Conservation (phyloP, 1,284 basidiomycete genomes). For the Cryptococcus sp. region DNA sequence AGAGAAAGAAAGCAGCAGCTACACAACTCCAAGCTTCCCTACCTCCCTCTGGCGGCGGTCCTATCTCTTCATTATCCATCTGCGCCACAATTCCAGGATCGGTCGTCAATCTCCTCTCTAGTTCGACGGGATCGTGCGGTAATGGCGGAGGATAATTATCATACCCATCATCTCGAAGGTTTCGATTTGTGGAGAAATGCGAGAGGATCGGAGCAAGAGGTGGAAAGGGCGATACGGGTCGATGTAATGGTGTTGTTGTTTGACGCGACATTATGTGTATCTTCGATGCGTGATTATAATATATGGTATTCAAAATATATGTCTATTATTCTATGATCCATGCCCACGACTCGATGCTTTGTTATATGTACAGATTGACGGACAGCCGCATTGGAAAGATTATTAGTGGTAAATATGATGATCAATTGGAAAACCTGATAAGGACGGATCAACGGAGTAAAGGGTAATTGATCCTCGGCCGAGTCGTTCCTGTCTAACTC, state of each 20-base stretch:
- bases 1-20: conserved; percentile 28
- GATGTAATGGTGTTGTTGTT: not conserved
- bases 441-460: not conserved
- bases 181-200: conserved; percentile 3
- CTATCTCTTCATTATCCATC: conserved; percentile 26
- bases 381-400: not conserved
- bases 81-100: conserved; percentile 26
- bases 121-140: conserved; percentile 11
- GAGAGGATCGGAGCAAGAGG: not conserved
- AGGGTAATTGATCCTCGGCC: not conserved
- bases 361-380: not conserved
- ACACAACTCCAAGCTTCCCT: conserved; percentile 42
- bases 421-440: not conserved
- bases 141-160: conserved; percentile 28
- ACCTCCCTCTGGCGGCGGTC: conserved; percentile 45
- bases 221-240: not conserved
- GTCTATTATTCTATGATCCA: too few species aligned
- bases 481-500: not conserved
- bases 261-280: too few species aligned
- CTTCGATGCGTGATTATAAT: too few species aligned
- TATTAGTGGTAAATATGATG: not conserved
- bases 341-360: too few species aligned
- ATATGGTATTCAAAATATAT: too few species aligned
- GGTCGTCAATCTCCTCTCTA: conserved; percentile 19
- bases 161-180: conserved; percentile 20